A percentile compares a stretch with the other conserved stretches of the same genome.
phyloP scores from a whole-genome alignment of 2,329 filamentous ascomycete genomes.

The Fusarium hostae region DNA sequence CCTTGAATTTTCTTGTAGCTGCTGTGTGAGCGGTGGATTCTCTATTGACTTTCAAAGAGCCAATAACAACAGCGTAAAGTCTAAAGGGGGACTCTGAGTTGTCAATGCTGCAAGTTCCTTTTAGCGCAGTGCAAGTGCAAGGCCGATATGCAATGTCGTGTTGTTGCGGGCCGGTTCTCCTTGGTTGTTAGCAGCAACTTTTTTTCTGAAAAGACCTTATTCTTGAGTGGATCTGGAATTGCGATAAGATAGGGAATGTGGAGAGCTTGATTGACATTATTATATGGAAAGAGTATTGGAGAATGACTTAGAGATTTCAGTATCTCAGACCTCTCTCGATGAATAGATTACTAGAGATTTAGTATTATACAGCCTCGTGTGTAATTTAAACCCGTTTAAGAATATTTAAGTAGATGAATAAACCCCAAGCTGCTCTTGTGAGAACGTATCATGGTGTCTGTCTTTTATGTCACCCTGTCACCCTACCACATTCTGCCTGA shows the following conservation, averaged over 20 bases:
- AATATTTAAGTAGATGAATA: fast-evolving
- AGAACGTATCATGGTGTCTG: neutral
- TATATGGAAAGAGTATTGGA: neutral
- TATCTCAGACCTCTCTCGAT: neutral
- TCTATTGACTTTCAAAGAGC: conserved; percentile 16
- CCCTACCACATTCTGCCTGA: conserved; percentile 46
- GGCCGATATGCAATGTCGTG: conserved; percentile 39
- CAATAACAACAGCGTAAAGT: conserved; percentile 18
- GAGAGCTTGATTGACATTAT: conserved; percentile 33
- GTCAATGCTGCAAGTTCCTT: conserved; percentile 36
- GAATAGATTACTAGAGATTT: no score
- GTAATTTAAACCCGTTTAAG: neutral
- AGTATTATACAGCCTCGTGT: fast-evolving
- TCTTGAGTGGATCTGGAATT: conserved; percentile 31
- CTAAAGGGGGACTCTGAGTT: conserved; percentile 26
- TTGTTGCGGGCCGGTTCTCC: conserved; percentile 38
- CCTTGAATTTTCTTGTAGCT: conserved; percentile 37
- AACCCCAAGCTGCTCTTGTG: neutral
- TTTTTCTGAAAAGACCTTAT: conserved; percentile 45
- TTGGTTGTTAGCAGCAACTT: conserved; percentile 40
- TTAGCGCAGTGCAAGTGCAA: conserved; percentile 33
- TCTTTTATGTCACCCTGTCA: conserved; percentile 1
- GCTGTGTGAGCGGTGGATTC: conserved; percentile 27
- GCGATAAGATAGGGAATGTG: conserved; percentile 33
- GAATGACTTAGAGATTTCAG: neutral